Evolutionary conservation across 2,329 filamentous ascomycete genomes (phyloP).

Genomic region (Fusarium decemcellulare): DNA sequence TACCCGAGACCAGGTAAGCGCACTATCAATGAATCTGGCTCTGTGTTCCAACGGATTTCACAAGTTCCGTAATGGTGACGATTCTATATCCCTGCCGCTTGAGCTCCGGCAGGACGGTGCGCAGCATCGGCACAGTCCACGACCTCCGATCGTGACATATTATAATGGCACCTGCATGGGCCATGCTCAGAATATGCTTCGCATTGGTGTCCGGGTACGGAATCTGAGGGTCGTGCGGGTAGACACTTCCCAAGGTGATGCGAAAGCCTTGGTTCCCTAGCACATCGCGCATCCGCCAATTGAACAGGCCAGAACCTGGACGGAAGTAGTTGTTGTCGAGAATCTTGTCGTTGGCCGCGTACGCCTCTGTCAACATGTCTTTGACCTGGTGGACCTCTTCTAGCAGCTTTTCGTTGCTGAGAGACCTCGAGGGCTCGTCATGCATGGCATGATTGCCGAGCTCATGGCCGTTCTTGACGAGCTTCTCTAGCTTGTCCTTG

Average conservation of each 20-base stretch:
- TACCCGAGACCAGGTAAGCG: neutral
- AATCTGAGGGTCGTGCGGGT: conserved; percentile 94
- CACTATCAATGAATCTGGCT: conserved; percentile 36
- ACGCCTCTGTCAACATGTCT: conserved; percentile 69
- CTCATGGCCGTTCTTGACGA: conserved; percentile 76
- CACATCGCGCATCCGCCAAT: conserved; percentile 74
- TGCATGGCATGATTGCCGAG: conserved; percentile 92
- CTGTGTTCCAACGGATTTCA: conserved; percentile 58
- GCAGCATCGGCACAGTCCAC: conserved; percentile 89
- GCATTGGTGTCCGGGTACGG: conserved; percentile 78
- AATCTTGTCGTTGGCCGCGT: conserved; percentile 59
- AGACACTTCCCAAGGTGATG: conserved; percentile 86
- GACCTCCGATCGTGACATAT: conserved; percentile 87
- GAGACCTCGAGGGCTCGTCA: conserved; percentile 80
- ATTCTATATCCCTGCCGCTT: conserved; percentile 78
- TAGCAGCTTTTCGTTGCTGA: conserved; percentile 72
- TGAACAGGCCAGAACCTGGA: conserved; percentile 89
- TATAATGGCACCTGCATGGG: conserved; percentile 82
- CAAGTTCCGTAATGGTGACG: conserved; percentile 78
- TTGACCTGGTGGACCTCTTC: conserved; percentile 77
- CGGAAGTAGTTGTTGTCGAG: conserved; percentile 79
- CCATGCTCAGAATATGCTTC: conserved; percentile 84
- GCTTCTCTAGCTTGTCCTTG: conserved; percentile 67
- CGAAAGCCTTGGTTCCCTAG: conserved; percentile 75
- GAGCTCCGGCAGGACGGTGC: conserved; percentile 79